Evolutionary conservation across 2,329 filamentous ascomycete genomes (phyloP).

Genomic region (Cladophialophora bantiana): DNA sequence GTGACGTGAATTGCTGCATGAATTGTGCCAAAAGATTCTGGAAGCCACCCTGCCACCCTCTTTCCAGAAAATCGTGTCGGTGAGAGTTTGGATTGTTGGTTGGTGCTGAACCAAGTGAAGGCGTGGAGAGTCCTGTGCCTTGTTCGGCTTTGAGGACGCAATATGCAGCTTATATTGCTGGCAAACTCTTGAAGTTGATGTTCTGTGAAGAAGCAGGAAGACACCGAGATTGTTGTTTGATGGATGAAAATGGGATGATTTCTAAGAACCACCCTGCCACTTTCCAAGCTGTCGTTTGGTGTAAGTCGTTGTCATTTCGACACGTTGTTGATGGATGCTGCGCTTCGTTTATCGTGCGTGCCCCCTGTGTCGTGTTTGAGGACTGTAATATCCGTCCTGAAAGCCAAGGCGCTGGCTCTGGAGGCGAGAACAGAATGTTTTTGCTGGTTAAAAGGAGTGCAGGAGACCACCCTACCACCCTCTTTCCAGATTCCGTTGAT

Average conservation of each 20-base stretch:
- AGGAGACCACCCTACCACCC: conserved; percentile 1
- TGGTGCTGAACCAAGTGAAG: not conserved
- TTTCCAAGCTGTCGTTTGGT: not conserved
- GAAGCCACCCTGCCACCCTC: conserved; percentile 4
- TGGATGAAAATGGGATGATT: not conserved
- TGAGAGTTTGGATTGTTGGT: not conserved
- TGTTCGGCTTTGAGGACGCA: not conserved
- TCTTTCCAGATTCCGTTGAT: conserved; percentile 1
- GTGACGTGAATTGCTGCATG: not conserved
- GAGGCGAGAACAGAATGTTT: not conserved
- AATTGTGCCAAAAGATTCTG: not conserved
- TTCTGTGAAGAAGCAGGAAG: not conserved
- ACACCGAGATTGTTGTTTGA: not conserved
- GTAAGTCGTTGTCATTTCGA: not conserved
- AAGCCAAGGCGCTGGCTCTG: not conserved
- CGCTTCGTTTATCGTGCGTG: not conserved
- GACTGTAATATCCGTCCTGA: not conserved
- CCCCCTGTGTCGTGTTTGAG: not conserved
- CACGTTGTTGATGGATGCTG: not conserved
- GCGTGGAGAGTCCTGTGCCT: not conserved
- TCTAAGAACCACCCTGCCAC: not conserved
- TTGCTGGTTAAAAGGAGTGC: not conserved
- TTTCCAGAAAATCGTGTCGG: not conserved
- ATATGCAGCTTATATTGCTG: not conserved
- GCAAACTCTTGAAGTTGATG: not conserved